Conservation (phyloP, 768 basidiomycete species). For the Leucocoprinus sp. region DNA sequence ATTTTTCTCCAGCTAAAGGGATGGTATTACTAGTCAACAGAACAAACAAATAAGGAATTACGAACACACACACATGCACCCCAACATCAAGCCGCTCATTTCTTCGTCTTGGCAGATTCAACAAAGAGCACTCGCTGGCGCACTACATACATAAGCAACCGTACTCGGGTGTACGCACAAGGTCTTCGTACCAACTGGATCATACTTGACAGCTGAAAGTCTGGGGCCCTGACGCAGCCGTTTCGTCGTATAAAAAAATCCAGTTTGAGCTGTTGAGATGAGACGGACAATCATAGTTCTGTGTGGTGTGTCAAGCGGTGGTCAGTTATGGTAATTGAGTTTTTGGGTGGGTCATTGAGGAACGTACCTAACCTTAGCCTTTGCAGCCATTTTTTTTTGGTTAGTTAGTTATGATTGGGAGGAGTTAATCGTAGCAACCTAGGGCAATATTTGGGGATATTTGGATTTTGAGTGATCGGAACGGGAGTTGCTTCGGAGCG, state of each 20-base stretch:
- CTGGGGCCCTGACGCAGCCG: conserved; percentile 68
- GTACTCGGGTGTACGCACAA: not conserved
- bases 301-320: too few species aligned
- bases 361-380: conserved; percentile 51
- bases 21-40: too few species aligned
- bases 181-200: conserved; percentile 61
- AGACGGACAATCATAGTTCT: conserved; percentile 84
- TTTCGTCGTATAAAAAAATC: conserved; percentile 84
- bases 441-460: conserved; percentile 6
- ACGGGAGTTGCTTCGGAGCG: not conserved
- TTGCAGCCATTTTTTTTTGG: conserved; percentile 59
- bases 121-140: conserved; percentile 69
- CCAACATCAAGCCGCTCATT: conserved; percentile 16
- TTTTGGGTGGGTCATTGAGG: not conserved
- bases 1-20: too few species aligned
- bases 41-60: too few species aligned
- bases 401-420: too few species aligned
- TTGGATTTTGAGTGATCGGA: conserved; percentile 1
- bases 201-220: conserved; percentile 87
- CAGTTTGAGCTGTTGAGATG: conserved; percentile 87
- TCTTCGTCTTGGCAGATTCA: conserved; percentile 70
- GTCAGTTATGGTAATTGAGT: not conserved
- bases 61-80: too few species aligned
- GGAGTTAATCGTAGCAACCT: too few species aligned
- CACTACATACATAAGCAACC: conserved; percentile 29